phyloP scores from a whole-genome alignment of 495 filamentous ascomycete species.

The Podospora tetraspora region DNA sequence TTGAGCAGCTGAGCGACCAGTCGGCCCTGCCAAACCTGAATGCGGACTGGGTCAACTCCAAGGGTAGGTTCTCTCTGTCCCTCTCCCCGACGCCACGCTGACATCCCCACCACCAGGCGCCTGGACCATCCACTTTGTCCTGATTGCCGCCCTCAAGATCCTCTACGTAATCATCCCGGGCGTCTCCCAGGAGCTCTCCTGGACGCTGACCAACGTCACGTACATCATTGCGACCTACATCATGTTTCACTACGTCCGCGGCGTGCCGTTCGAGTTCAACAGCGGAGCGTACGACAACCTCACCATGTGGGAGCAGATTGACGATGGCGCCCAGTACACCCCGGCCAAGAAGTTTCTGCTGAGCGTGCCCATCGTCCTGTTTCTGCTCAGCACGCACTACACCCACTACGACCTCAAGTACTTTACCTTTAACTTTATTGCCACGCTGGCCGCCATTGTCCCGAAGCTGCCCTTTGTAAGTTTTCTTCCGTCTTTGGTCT shows the following conservation, averaged over 20 bases:
- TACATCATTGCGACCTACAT: slow-evolving; percentile 99
- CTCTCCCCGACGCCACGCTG: not conserved
- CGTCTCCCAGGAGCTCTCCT: slow-evolving; percentile 93
- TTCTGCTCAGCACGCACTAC: slow-evolving; percentile 95
- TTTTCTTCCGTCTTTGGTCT: slow-evolving; percentile 15
- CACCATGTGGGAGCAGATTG: slow-evolving; percentile 99
- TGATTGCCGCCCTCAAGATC: slow-evolving; percentile 86
- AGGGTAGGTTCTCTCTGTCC: slow-evolving; percentile 57
- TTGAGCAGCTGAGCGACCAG: slow-evolving; percentile 96
- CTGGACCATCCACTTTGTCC: slow-evolving; percentile 92
- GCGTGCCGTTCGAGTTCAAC: slow-evolving; percentile 98
- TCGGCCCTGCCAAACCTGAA: slow-evolving; percentile 91
- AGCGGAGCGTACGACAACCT: slow-evolving; percentile 98
- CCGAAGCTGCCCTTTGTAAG: slow-evolving; percentile 92
- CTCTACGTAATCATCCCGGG: slow-evolving; percentile 93
- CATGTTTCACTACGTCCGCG: slow-evolving; percentile 98
- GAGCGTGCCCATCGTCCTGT: slow-evolving; percentile 87
- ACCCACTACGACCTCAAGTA: slow-evolving; percentile 95
- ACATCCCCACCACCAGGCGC: slow-evolving; percentile 57
- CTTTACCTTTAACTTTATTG: slow-evolving; percentile 94
- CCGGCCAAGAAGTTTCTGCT: slow-evolving; percentile 97
- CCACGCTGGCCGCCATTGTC: slow-evolving; percentile 85
- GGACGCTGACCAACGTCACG: slow-evolving; percentile 96
- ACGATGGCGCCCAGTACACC: slow-evolving; percentile 97
- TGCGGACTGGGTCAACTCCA: slow-evolving; percentile 97